These are phyloP conservation scores for Amphirosellinia nigrospora DNA, from an alignment of 495 filamentous ascomycete genomes.

Conservation along the genomic window DNA sequence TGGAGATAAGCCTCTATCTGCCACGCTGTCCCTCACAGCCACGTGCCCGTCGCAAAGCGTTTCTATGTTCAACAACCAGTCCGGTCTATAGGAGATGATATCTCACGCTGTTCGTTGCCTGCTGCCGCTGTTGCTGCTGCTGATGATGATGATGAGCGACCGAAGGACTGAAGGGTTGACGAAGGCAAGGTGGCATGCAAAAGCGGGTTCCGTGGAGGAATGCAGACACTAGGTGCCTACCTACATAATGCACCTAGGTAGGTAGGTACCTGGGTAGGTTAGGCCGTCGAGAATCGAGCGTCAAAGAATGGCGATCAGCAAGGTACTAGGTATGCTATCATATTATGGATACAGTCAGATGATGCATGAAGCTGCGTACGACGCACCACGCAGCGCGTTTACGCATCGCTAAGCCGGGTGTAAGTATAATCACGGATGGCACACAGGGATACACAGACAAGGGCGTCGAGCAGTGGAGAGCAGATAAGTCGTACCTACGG, in stretches of 20 bases:
- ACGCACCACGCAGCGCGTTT: constrained; percentile 39
- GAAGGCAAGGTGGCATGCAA: constrained; percentile 16
- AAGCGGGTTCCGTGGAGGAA: constrained; percentile 23
- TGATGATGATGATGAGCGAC: too few species aligned
- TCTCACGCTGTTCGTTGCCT: background rate
- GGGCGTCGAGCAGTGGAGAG: constrained; percentile 19
- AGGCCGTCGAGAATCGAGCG: constrained; percentile 12
- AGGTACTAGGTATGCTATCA: constrained; percentile 15
- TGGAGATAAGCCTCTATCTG: constrained; percentile 9
- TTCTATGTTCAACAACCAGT: background rate
- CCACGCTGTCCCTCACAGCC: constrained; percentile 5
- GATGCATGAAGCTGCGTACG: constrained; percentile 32
- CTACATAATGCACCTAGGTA: background rate
- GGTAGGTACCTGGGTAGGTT: constrained; percentile 17
- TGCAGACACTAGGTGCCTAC: background rate
- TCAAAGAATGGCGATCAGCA: constrained; percentile 18
- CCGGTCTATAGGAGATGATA: constrained; percentile 2
- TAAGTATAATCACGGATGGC: constrained; percentile 27
- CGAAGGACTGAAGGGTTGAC: constrained; percentile 1
- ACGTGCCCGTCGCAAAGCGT: background rate
- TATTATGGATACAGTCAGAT: constrained; percentile 25
- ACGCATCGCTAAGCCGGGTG: constrained; percentile 27
- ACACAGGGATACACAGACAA: background rate
- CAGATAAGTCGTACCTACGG: background rate
- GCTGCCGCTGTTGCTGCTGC: too few species aligned